Conservation (phyloP, 2,329 filamentous ascomycete species). For the Colletotrichum sp. region DNA sequence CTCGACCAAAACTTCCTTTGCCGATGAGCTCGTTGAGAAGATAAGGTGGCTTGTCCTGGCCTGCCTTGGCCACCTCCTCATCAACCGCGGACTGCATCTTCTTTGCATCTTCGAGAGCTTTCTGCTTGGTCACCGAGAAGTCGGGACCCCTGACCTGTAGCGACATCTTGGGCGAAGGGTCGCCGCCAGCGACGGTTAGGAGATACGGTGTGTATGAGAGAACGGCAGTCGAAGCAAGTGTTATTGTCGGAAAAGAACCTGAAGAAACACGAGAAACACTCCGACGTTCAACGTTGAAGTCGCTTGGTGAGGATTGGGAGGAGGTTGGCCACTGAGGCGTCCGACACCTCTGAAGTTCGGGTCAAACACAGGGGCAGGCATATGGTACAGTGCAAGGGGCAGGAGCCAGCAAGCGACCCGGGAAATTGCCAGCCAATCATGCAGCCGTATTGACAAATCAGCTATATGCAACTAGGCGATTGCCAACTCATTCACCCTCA, state of each 20-base stretch:
- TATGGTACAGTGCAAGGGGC: not conserved
- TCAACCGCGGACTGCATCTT: constrained; percentile 71
- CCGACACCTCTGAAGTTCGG: constrained; percentile 18
- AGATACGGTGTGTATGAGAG: not conserved
- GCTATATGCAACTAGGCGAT: not conserved
- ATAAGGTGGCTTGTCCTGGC: constrained; percentile 68
- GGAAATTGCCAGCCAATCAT: not conserved
- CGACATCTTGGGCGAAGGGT: constrained; percentile 34
- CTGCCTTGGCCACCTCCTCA: constrained; percentile 64
- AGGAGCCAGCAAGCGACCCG: not conserved
- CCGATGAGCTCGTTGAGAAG: constrained; percentile 75
- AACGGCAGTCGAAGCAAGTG: not conserved
- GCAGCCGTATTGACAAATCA: not conserved
- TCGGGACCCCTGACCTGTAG: constrained; percentile 47
- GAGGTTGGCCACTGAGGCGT: not conserved
- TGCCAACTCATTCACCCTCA: not conserved
- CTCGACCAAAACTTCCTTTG: constrained; percentile 76
- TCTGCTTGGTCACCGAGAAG: constrained; percentile 55
- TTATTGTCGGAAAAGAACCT: not conserved
- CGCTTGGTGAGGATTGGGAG: not conserved
- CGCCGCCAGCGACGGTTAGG: not conserved
- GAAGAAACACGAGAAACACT: not conserved
- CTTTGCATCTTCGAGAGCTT: constrained; percentile 71
- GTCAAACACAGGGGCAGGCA: constrained; percentile 17
- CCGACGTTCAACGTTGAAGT: not conserved